Evolutionary conservation across 108 stramenopile genomes (phyloP).

Genomic region (Hondaea fermentalgiana): DNA sequence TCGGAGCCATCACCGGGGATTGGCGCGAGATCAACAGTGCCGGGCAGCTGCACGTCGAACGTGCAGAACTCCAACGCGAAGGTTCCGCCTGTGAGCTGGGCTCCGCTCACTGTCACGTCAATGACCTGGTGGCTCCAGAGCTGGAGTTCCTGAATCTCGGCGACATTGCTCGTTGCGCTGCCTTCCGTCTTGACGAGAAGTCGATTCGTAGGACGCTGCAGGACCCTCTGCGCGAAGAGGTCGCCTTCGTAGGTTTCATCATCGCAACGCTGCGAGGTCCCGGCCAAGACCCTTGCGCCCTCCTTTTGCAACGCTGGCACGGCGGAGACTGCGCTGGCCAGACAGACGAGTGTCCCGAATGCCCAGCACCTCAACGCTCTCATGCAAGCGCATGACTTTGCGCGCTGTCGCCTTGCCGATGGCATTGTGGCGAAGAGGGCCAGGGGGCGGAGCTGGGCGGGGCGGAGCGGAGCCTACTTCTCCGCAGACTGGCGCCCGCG

Average conservation of each 20-base stretch:
- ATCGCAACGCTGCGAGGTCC: neutral
- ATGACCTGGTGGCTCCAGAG: neutral
- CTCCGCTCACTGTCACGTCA: neutral
- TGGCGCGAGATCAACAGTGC: neutral
- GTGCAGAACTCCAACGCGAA: neutral
- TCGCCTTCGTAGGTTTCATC: neutral
- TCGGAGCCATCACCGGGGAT: neutral
- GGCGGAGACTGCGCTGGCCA: too few relatives aligned
- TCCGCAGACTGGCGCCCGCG: too few relatives aligned
- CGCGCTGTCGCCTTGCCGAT: too few relatives aligned
- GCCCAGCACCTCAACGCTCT: too few relatives aligned
- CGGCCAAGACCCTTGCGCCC: too few relatives aligned
- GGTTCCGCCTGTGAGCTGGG: neutral
- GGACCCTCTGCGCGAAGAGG: neutral
- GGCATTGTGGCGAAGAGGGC: too few relatives aligned
- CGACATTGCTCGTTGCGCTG: neutral
- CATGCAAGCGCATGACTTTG: too few relatives aligned
- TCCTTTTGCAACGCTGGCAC: too few relatives aligned
- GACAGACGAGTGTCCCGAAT: too few relatives aligned
- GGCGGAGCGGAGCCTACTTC: too few relatives aligned
- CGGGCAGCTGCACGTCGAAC: neutral
- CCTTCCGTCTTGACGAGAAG: neutral
- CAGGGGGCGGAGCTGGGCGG: too few relatives aligned
- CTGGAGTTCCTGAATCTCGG: neutral
- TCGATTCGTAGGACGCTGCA: neutral